phyloP scores from a whole-genome alignment of 768 basidiomycete species.

The Symmetrospora coprosmae region DNA sequence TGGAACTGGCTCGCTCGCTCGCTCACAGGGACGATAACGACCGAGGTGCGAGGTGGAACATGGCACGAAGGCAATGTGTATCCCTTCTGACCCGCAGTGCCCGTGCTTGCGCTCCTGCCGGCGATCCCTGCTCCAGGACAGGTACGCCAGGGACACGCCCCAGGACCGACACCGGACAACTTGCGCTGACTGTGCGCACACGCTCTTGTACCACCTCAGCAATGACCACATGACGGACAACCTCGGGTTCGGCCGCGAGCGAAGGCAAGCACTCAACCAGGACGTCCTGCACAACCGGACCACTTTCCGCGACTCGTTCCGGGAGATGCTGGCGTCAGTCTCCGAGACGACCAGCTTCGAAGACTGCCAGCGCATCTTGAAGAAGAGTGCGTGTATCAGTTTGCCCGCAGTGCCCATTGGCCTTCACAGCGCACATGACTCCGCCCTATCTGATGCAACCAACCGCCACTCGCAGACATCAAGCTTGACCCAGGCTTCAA shows the following conservation, averaged over 20 bases:
- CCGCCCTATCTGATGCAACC: not conserved
- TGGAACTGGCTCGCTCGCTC: too few species aligned
- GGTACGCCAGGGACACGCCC: too few species aligned
- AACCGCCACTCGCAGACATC: slow-evolving; percentile 48
- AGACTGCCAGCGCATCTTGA: slow-evolving; percentile 64
- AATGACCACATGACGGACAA: slow-evolving; percentile 55
- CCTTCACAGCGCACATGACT: not conserved
- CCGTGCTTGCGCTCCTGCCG: too few species aligned
- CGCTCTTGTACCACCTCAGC: not conserved
- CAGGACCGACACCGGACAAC: not conserved
- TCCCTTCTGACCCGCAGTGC: too few species aligned
- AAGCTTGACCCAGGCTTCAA: slow-evolving; percentile 76
- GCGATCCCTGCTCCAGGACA: too few species aligned
- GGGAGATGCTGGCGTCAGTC: slow-evolving; percentile 70
- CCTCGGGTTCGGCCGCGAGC: slow-evolving; percentile 65
- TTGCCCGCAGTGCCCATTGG: too few species aligned
- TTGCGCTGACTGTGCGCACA: not conserved
- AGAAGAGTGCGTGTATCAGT: slow-evolving; percentile 50
- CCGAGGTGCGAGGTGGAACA: too few species aligned
- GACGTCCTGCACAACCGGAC: slow-evolving; percentile 53
- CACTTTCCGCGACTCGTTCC: slow-evolving; percentile 76
- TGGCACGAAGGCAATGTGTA: too few species aligned
- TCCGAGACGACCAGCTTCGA: slow-evolving; percentile 56
- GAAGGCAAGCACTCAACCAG: slow-evolving; percentile 58
- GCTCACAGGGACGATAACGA: too few species aligned